Percentiles rank a stretch among this genome's conserved stretches.
phyloP scores from a whole-genome alignment of 352 stramenopile species.

The Phytophthora crassamura region DNA sequence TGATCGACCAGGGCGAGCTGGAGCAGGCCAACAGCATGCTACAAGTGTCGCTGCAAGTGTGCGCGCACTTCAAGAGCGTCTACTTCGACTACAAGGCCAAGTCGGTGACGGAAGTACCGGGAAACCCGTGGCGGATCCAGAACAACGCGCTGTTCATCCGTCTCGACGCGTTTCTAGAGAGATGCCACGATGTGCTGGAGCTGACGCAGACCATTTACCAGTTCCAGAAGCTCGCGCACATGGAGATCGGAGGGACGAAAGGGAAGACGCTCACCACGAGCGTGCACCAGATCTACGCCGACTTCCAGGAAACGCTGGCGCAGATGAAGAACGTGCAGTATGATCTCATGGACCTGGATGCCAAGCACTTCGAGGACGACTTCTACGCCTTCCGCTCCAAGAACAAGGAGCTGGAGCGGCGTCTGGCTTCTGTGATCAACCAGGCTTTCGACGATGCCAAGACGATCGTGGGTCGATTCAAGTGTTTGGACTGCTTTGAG shows the following conservation, averaged over 20 bases:
- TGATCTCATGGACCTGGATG: slow-evolving; percentile 91
- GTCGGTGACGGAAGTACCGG: slow-evolving; percentile 75
- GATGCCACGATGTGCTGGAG: slow-evolving; percentile 92
- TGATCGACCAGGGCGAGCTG: slow-evolving; percentile 80
- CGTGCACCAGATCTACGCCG: slow-evolving; percentile 88
- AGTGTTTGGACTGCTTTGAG: slow-evolving; percentile 93
- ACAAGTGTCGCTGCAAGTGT: slow-evolving; percentile 76
- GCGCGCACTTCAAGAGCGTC: slow-evolving; percentile 90
- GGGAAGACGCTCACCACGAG: slow-evolving; percentile 92
- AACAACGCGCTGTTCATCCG: slow-evolving; percentile 93
- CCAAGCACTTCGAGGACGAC: slow-evolving; percentile 91
- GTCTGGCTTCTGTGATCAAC: slow-evolving; percentile 89
- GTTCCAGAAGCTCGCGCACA: slow-evolving; percentile 87
- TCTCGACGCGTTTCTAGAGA: slow-evolving; percentile 91
- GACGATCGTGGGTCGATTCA: slow-evolving; percentile 88
- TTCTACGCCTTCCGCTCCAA: slow-evolving; percentile 91
- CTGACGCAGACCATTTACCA: slow-evolving; percentile 91
- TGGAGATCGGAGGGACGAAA: slow-evolving; percentile 94
- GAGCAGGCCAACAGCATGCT: slow-evolving; percentile 81
- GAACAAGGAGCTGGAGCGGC: slow-evolving; percentile 90
- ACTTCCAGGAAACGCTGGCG: slow-evolving; percentile 84
- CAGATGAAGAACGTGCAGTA: slow-evolving; percentile 86
- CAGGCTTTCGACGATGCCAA: slow-evolving; percentile 94
- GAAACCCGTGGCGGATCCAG: slow-evolving; percentile 91
- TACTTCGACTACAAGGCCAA: slow-evolving; percentile 95